Evolutionary conservation across 345 rosid genomes (phyloP).

Genomic region (Gynandropsis gynandra): DNA sequence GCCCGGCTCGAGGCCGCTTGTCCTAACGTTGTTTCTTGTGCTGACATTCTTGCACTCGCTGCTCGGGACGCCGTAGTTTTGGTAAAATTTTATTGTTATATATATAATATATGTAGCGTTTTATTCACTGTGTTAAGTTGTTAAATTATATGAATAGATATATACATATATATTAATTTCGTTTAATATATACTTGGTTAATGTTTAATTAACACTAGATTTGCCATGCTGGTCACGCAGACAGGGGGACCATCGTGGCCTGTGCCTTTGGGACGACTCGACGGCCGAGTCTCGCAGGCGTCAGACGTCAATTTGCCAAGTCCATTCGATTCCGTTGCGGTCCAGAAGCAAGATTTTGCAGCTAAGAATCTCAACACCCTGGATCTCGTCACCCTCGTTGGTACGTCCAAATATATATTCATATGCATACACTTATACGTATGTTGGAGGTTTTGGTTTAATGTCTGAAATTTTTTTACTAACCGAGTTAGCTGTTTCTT

Average conservation of each 20-base stretch:
- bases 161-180: too few relatives aligned
- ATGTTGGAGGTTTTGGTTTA: too few relatives aligned
- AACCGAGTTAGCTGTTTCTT: too few relatives aligned
- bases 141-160: too few relatives aligned
- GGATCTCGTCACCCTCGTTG: constrained; percentile 47
- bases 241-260: constrained; percentile 27
- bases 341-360: constrained; percentile 33
- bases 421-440: neutral
- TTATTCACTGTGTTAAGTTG: too few relatives aligned
- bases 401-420: constrained; percentile 2
- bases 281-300: constrained; percentile 28
- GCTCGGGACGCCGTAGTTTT: constrained; percentile 44
- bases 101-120: too few relatives aligned
- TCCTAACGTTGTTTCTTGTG: constrained; percentile 47
- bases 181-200: neutral
- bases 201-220: neutral
- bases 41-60: constrained; percentile 51
- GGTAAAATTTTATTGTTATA: constrained; percentile 21
- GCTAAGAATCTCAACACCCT: constrained; percentile 29
- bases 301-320: constrained; percentile 32
- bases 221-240: constrained; percentile 3
- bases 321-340: constrained; percentile 22
- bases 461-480: too few relatives aligned
- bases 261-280: constrained; percentile 30
- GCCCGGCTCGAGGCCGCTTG: constrained; percentile 40